Evolutionary conservation across 495 filamentous ascomycete species (phyloP).

Genomic region (Amniculicola lignicola): DNA sequence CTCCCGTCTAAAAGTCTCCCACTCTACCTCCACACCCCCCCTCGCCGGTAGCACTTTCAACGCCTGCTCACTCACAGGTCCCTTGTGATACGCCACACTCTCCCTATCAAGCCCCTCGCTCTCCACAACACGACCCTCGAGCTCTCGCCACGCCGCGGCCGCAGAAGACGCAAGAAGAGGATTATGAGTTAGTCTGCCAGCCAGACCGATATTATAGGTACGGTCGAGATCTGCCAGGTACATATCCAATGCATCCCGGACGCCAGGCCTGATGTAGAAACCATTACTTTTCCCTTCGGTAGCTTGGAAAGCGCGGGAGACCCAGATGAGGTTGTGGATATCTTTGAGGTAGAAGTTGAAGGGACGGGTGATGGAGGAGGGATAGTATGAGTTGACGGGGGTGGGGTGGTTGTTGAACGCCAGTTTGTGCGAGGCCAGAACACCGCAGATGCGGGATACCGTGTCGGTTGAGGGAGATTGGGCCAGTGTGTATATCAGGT

Average conservation of each 20-base stretch:
- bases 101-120: slow-evolving; percentile 10
- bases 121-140: slow-evolving; percentile 54
- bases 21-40: slow-evolving; percentile 67
- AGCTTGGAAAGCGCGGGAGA: slow-evolving; percentile 66
- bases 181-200: slow-evolving; percentile 71
- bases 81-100: slow-evolving; percentile 58
- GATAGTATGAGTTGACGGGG: slow-evolving; percentile 41
- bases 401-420: slow-evolving; percentile 68
- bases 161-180: slow-evolving; percentile 62
- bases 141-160: slow-evolving; percentile 63
- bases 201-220: slow-evolving; percentile 46
- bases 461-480: slow-evolving; percentile 60
- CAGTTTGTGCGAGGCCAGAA: slow-evolving; percentile 65
- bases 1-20: slow-evolving; percentile 72
- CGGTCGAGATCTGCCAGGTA: slow-evolving; percentile 49
- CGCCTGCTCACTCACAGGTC: slow-evolving; percentile 70
- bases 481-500: slow-evolving; percentile 65
- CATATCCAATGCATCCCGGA: slow-evolving; percentile 48
- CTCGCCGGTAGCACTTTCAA: slow-evolving; percentile 60
- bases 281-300: slow-evolving; percentile 64
- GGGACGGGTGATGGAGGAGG: slow-evolving; percentile 56
- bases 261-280: slow-evolving; percentile 58
- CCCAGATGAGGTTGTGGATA: slow-evolving; percentile 82
- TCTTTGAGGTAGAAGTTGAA: slow-evolving; percentile 92
- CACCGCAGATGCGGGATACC: slow-evolving; percentile 68